Percentiles rank a stretch among this genome's conserved stretches.
phyloP scores from a whole-genome alignment of 2,329 filamentous ascomycete species.

The Fusarium sp. region DNA sequence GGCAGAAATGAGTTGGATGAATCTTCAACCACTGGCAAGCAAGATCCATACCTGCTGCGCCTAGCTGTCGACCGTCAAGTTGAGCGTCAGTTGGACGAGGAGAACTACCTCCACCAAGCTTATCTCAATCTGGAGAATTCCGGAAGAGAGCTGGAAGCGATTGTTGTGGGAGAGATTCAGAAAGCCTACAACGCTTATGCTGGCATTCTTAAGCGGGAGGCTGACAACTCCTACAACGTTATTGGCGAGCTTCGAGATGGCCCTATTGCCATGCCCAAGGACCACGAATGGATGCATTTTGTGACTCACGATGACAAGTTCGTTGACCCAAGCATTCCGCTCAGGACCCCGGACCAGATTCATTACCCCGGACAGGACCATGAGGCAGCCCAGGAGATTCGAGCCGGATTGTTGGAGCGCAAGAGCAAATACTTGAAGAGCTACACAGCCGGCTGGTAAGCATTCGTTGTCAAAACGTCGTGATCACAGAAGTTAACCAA shows the following conservation, averaged over 20 bases:
- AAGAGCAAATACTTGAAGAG: constrained; percentile 99
- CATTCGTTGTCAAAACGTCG: not conserved
- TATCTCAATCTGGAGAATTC: constrained; percentile 95
- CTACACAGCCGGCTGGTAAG: constrained; percentile 93
- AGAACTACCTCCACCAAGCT: constrained; percentile 96
- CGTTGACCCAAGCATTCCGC: constrained; percentile 82
- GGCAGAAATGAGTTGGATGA: constrained; percentile 83
- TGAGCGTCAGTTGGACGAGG: constrained; percentile 92
- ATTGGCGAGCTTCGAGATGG: constrained; percentile 85
- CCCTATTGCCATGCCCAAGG: constrained; percentile 91
- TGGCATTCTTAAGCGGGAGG: constrained; percentile 89
- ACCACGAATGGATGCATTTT: constrained; percentile 89
- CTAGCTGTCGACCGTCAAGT: constrained; percentile 89
- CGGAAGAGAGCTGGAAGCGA: constrained; percentile 92
- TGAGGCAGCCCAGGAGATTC: constrained; percentile 81
- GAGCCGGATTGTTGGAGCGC: constrained; percentile 90
- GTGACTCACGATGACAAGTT: constrained; percentile 84
- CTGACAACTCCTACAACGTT: constrained; percentile 79
- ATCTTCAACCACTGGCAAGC: constrained; percentile 77
- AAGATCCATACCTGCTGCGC: constrained; percentile 89
- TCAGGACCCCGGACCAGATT: constrained; percentile 83
- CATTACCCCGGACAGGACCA: constrained; percentile 92
- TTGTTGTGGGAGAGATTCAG: constrained; percentile 96
- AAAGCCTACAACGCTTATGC: constrained; percentile 97
- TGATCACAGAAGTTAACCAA: constrained; percentile 7